A percentile compares a stretch with the other conserved stretches of the same genome.
Evolutionary conservation across 2,329 filamentous ascomycete species (phyloP).

Genomic region (Atkinsonella hypoxylon): DNA sequence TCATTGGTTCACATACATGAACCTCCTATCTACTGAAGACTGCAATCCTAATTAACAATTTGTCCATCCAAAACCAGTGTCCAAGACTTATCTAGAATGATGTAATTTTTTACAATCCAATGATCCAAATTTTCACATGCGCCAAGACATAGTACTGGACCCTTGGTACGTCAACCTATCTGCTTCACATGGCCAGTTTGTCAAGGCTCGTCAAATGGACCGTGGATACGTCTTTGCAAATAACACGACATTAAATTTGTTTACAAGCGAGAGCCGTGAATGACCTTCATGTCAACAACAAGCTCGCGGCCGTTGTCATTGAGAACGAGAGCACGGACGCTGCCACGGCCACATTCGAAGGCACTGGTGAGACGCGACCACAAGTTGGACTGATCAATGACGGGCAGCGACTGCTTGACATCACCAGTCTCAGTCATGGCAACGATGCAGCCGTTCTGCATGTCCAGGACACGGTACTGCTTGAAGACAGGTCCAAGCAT

Average conservation of each 20-base stretch:
- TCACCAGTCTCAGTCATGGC: conserved; percentile 99
- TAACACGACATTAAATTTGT: neutral
- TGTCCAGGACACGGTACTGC: conserved; percentile 99
- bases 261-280: conserved; percentile 67
- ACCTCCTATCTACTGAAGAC: conserved; percentile 30
- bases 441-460: conserved; percentile 74
- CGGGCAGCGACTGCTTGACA: conserved; percentile 88
- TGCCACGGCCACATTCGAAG: conserved; percentile 86
- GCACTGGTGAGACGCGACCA: conserved; percentile 68
- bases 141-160: conserved; percentile 8
- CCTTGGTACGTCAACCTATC: neutral
- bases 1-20: conserved; percentile 30
- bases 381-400: conserved; percentile 91
- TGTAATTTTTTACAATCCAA: conserved; percentile 16
- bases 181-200: neutral
- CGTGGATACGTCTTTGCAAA: neutral
- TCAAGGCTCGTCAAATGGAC: conserved; percentile 8
- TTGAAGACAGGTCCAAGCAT: conserved; percentile 99
- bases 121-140: conserved; percentile 14
- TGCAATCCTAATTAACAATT: conserved; percentile 22
- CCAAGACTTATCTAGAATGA: conserved; percentile 5
- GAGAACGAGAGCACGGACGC: conserved; percentile 90
- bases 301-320: conserved; percentile 88
- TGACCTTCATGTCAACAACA: conserved; percentile 97
- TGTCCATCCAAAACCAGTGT: conserved; percentile 14